These are phyloP conservation scores for Acacia melanoxylon DNA, from an alignment of 306 rosid species.

Conservation along the genomic window DNA sequence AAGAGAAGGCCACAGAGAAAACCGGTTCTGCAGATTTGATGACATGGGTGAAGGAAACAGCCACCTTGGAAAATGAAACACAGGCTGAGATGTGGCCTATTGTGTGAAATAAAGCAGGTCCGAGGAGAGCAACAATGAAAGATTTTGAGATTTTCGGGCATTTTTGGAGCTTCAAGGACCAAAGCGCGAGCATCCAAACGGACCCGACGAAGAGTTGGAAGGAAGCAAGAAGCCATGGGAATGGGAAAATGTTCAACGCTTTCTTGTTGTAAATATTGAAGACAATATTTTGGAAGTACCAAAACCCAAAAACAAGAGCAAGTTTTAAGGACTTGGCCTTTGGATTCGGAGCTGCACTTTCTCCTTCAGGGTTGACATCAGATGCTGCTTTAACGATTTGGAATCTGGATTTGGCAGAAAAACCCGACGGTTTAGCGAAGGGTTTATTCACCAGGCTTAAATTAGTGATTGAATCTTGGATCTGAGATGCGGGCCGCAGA, in stretches of 20 bases:
- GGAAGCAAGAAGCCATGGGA: slow-evolving; percentile 95
- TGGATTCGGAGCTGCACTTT: slow-evolving; percentile 37
- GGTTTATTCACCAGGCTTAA: slow-evolving; percentile 29
- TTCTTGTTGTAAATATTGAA: slow-evolving; percentile 95
- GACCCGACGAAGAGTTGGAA: slow-evolving; percentile 94
- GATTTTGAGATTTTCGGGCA: slow-evolving; percentile 79
- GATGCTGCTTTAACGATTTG: slow-evolving; percentile 51
- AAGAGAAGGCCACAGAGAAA: slow-evolving; percentile 77
- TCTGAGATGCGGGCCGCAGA: slow-evolving; percentile 42
- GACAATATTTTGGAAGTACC: slow-evolving; percentile 90
- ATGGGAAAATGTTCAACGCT: slow-evolving; percentile 70
- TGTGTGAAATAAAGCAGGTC: slow-evolving; percentile 96
- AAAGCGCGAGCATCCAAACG: slow-evolving; percentile 76
- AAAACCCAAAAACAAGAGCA: slow-evolving; percentile 72
- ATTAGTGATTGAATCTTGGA: slow-evolving; percentile 38
- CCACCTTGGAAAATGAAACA: slow-evolving; percentile 92
- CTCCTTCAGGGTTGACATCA: slow-evolving; percentile 50
- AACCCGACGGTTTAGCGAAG: slow-evolving; percentile 32
- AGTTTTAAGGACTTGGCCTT: slow-evolving; percentile 55
- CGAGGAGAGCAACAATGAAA: slow-evolving; percentile 77
- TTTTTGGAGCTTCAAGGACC: slow-evolving; percentile 83
- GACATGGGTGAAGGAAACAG: slow-evolving; percentile 96
- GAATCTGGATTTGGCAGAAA: slow-evolving; percentile 43
- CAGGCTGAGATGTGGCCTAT: slow-evolving; percentile 96
- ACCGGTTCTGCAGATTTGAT: slow-evolving; percentile 94